phyloP scores from a whole-genome alignment of 1,139 yeast species.

The Candida glucosophila region DNA sequence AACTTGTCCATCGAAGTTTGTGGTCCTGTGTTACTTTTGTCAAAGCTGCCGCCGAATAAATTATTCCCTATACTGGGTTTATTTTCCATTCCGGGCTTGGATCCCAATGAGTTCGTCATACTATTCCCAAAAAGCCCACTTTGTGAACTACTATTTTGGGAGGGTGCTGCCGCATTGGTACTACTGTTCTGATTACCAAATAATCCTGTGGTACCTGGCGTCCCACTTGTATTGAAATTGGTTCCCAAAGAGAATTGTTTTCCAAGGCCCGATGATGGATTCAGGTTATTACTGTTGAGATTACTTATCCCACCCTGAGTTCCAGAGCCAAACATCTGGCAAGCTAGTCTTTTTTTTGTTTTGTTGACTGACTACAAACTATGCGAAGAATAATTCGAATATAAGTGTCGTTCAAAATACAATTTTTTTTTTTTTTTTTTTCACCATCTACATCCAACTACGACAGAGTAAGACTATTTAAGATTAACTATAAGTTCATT shows the following conservation, averaged over 20 bases:
- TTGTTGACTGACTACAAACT: not conserved
- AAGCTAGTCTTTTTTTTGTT: not conserved
- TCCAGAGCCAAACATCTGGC: constrained; percentile 2
- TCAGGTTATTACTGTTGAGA: constrained; percentile 13
- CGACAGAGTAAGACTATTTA: too few species aligned
- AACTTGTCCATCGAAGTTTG: not conserved
- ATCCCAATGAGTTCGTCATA: too few species aligned
- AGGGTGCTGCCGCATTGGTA: not conserved
- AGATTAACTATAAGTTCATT: too few species aligned
- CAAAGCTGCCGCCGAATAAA: not conserved
- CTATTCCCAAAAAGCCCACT: not conserved
- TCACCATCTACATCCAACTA: too few species aligned
- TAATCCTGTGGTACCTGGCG: not conserved
- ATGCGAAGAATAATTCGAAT: not conserved
- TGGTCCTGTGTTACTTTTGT: not conserved
- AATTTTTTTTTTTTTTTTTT: too few species aligned
- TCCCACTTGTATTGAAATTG: not conserved
- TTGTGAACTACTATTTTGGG: too few species aligned
- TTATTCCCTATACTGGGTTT: not conserved
- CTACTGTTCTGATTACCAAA: not conserved
- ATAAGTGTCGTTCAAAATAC: not conserved
- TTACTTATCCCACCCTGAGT: constrained; percentile 1
- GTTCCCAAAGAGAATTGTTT: constrained; percentile 4
- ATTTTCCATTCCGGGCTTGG: too few species aligned
- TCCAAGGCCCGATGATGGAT: constrained; percentile 18